phyloP scores from a whole-genome alignment of 1,139 yeast genomes.

The Hansenula sp. region DNA sequence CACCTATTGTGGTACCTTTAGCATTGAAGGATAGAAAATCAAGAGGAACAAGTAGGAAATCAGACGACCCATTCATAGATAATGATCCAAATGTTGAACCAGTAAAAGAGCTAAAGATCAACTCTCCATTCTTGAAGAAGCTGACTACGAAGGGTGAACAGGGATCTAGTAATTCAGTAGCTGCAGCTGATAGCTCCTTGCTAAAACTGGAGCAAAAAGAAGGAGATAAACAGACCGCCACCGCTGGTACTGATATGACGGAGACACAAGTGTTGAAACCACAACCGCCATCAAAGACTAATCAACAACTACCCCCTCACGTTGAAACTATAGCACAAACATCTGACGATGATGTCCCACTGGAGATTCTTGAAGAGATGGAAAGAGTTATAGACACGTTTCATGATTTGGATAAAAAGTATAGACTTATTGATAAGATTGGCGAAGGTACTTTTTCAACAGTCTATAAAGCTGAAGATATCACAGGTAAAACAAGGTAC shows the following conservation, averaged over 20 bases:
- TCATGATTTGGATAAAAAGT: conserved; percentile 44
- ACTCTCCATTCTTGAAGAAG: conserved; percentile 1
- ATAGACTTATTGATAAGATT: conserved; percentile 37
- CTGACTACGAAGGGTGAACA: not conserved
- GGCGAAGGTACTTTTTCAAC: conserved; percentile 95
- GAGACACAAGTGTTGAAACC: not conserved
- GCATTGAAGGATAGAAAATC: not conserved
- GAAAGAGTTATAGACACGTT: conserved; percentile 58
- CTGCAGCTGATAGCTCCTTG: not conserved
- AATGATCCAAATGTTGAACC: not conserved
- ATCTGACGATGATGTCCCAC: conserved; percentile 24
- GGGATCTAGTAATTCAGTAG: not conserved
- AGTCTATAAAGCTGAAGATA: conserved; percentile 72
- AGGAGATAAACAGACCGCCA: not conserved
- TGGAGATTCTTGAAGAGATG: conserved; percentile 64
- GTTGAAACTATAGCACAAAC: not conserved
- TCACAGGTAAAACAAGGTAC: conserved; percentile 54
- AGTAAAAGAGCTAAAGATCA: conserved; percentile 1
- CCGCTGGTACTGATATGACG: not conserved
- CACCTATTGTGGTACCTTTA: not conserved
- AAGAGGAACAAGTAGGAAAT: not conserved
- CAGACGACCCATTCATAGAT: conserved; percentile 2
- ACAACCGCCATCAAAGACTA: not conserved
- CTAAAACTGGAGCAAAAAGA: not conserved
- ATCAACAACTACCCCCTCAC: not conserved